A percentile compares a stretch with the other conserved stretches of the same genome.
phyloP scores from a whole-genome alignment of 2,329 filamentous ascomycete species.

The Didymella pomorum region DNA sequence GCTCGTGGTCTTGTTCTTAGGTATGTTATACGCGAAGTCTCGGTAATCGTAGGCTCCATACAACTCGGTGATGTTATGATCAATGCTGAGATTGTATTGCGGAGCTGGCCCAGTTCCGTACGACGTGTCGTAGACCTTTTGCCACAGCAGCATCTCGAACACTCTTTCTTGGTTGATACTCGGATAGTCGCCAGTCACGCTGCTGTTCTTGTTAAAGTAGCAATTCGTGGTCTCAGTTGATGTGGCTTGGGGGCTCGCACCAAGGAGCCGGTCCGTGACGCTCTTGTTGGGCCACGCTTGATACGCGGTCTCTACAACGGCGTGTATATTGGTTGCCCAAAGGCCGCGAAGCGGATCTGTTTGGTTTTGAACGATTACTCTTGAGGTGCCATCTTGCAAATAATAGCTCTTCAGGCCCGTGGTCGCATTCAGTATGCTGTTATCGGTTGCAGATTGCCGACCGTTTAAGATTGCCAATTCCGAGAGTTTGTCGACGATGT shows the following conservation, averaged over 20 bases:
- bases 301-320: neutral
- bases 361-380: neutral
- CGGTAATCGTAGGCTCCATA: conserved; percentile 3
- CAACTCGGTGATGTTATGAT: conserved; percentile 3
- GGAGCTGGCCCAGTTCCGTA: neutral
- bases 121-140: neutral
- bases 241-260: neutral
- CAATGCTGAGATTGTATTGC: neutral
- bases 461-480: neutral
- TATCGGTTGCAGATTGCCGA: neutral
- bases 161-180: conserved; percentile 1
- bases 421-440: neutral
- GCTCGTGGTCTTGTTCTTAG: conserved; percentile 5
- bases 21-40: neutral
- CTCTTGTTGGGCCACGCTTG: neutral
- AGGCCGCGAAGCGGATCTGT: neutral
- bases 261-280: neutral
- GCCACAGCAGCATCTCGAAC: conserved; percentile 2
- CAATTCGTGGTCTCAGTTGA: neutral
- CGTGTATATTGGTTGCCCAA: neutral
- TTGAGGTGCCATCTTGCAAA: neutral
- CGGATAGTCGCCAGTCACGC: neutral
- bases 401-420: neutral
- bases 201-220: neutral
- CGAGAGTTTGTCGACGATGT: neutral